Evolutionary conservation across 768 basidiomycete genomes (phyloP).

Genomic region (Boletus pseudo-olivaceus): DNA sequence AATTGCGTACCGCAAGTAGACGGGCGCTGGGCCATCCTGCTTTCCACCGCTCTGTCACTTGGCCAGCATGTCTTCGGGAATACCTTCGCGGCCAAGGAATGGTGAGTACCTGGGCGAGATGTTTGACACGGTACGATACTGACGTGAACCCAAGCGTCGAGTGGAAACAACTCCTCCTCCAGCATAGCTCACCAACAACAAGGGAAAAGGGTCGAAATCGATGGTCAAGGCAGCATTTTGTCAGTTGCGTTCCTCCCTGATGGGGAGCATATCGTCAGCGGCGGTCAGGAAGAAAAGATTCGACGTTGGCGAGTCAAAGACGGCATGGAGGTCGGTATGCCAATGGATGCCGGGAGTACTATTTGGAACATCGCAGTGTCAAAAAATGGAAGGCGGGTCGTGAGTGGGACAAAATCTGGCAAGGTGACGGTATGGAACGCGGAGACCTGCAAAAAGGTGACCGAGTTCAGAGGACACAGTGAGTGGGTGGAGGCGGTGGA

Average conservation of each 20-base stretch:
- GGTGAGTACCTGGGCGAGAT: neutral
- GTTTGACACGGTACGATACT: too few relatives aligned
- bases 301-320: neutral
- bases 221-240: neutral
- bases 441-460: neutral
- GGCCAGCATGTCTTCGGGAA: neutral
- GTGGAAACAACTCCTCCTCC: neutral
- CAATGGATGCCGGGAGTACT: neutral
- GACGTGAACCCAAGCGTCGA: neutral
- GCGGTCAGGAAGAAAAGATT: neutral
- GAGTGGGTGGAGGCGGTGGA: neutral
- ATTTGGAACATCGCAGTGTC: neutral
- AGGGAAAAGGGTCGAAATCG: neutral
- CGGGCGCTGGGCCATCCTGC: too few relatives aligned
- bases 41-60: too few relatives aligned
- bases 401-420: neutral
- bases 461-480: neutral
- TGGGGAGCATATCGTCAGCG: neutral
- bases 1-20: too few relatives aligned
- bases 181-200: neutral
- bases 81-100: neutral
- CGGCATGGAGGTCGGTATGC: neutral
- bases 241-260: neutral
- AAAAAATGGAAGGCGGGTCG: neutral
- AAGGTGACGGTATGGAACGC: neutral